phyloP scores from a whole-genome alignment of 2,329 filamentous ascomycete species.

The Colletotrichum liriopes region DNA sequence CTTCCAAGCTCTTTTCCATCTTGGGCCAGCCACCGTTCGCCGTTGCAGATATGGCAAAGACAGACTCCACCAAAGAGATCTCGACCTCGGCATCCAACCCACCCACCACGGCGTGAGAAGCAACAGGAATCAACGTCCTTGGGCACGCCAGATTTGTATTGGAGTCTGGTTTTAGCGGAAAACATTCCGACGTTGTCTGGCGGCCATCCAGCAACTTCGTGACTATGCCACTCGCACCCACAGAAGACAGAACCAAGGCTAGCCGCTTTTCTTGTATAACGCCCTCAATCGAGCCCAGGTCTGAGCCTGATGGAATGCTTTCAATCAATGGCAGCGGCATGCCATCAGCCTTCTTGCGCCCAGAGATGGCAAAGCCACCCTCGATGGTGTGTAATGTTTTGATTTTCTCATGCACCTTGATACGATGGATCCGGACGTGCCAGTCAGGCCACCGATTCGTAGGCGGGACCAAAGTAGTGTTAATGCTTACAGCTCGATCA shows the following conservation, averaged over 20 bases:
- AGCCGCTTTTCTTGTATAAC: background rate
- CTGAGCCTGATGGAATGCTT: background rate
- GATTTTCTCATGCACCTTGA: slow-evolving; percentile 5
- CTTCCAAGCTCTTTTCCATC: background rate
- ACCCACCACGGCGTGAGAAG: background rate
- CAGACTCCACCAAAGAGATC: slow-evolving; percentile 22
- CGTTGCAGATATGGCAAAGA: slow-evolving; percentile 34
- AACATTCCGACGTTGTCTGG: background rate
- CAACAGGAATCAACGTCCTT: slow-evolving; percentile 45
- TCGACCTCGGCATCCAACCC: slow-evolving; percentile 1
- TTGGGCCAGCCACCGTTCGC: background rate
- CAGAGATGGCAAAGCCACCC: slow-evolving; percentile 47
- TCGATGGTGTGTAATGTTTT: slow-evolving; percentile 42
- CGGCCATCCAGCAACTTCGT: background rate
- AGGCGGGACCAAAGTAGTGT: slow-evolving; percentile 50
- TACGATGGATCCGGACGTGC: slow-evolving; percentile 49
- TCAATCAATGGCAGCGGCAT: slow-evolving; percentile 15
- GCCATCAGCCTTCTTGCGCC: slow-evolving; percentile 10
- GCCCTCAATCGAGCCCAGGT: slow-evolving; percentile 8
- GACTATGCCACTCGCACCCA: slow-evolving; percentile 6
- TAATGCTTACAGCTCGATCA: slow-evolving; percentile 47
- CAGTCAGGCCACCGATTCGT: slow-evolving; percentile 53
- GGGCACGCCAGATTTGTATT: slow-evolving; percentile 48
- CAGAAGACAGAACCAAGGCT: slow-evolving; percentile 28
- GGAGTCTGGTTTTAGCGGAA: slow-evolving; percentile 46